Evolutionary conservation across 495 filamentous ascomycete genomes (phyloP).

Genomic region (Trichoderma gamsii): DNA sequence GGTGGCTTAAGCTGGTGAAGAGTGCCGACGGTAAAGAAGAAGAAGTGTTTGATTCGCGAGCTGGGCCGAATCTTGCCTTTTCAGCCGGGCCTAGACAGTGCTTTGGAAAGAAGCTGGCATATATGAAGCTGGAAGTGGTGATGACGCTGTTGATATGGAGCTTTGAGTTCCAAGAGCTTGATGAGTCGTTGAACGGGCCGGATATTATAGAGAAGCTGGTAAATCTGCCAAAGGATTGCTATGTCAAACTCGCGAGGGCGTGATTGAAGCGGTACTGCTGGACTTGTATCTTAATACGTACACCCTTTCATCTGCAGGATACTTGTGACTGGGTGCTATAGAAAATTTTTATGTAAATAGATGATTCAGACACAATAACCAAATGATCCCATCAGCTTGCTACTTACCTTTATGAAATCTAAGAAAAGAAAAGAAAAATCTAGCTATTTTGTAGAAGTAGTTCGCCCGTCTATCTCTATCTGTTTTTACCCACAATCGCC

Average conservation of each 20-base stretch:
- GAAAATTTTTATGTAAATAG: too few species aligned
- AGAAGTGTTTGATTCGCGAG: constrained; percentile 25
- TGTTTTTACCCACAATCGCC: neutral
- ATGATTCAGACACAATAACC: too few species aligned
- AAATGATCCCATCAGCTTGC: too few species aligned
- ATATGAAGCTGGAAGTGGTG: constrained; percentile 29
- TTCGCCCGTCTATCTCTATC: neutral
- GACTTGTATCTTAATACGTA: neutral
- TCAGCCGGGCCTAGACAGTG: constrained; percentile 30
- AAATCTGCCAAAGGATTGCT: constrained; percentile 18
- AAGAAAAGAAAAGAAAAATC: neutral
- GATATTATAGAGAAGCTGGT: constrained; percentile 15
- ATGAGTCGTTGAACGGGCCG: constrained; percentile 17
- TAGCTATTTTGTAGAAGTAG: neutral
- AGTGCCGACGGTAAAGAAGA: constrained; percentile 18
- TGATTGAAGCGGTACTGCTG: neutral
- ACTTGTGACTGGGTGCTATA: neutral
- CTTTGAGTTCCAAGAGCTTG: constrained; percentile 28
- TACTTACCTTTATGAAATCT: neutral
- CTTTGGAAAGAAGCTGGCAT: constrained; percentile 32
- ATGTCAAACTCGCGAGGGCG: constrained; percentile 12
- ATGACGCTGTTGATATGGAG: constrained; percentile 32
- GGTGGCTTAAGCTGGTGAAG: constrained; percentile 26
- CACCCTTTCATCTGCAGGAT: neutral
- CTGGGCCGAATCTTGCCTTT: constrained; percentile 30